Evolutionary conservation across 1,284 basidiomycete genomes (phyloP), one percentile per base, ranked within the genome.

Genomic region (Tetrapyrgos nigripes): DNA sequence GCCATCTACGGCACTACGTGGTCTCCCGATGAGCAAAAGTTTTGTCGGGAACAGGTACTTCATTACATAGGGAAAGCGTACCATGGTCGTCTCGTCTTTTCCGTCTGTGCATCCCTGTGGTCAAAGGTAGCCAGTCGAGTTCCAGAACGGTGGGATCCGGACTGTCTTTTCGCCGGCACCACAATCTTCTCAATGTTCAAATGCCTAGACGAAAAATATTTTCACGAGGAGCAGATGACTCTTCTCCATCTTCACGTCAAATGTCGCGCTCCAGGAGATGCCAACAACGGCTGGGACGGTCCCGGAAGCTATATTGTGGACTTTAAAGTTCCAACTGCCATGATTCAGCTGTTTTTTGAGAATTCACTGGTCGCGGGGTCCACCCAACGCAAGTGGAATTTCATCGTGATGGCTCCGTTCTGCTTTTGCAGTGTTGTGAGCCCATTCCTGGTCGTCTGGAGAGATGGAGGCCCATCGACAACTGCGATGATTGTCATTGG

Each of bases 321-420:
- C 31, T 57, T 57, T 48, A 57, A 57, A 45, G 27, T 57, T 14
- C 55, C 55, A 10, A 57, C 55, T 9, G 37, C 11, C 17, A 28
- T 51, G 27, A 26, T 50, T 4, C 47, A 50, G 3, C n/a, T 43
- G 3, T 46, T 26, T 1, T 51, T 57, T 31, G 13, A 29, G 8
- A 45, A 14, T 40, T 24, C 48, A n/a, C 28, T 57, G 10, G 5
- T 13, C 17, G 45, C 40, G 1, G 44, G 24, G 10, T 43, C 28
- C 29, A 26, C 26, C 9, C 55, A 57, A 45, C 47, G 37, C 4
- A 57, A 21, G 37, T 43, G 28, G 31, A 57, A 57, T 43, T 57
- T 57, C 17, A 10, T 4, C 10, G 24, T 57, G 19, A 28, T 57
- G 17, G 46, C 23, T 3, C 55, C 55, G 9, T 33, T 57, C 21